Percentiles rank a stretch among this genome's conserved stretches.
These are phyloP conservation scores for Solanum bukasovii DNA, from an alignment of 257 asterid genomes.

Conservation along the genomic window DNA sequence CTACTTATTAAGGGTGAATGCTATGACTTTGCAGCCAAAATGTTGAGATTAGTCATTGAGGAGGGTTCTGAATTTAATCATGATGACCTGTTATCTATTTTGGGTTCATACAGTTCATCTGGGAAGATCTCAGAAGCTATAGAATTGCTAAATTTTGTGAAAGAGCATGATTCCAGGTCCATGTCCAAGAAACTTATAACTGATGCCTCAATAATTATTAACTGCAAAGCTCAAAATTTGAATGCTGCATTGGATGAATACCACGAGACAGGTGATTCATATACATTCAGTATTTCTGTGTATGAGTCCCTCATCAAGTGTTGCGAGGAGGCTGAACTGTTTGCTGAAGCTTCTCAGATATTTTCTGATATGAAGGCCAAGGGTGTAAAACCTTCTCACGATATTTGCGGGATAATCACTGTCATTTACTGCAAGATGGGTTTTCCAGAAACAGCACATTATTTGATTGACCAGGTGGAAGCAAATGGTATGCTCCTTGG, in stretches of 20 bases:
- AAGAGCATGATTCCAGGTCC: conserved; percentile 50
- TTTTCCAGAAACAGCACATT: conserved; percentile 81
- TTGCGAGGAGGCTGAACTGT: conserved; percentile 42
- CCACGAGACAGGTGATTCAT: conserved; percentile 22
- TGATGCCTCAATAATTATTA: conserved; percentile 67
- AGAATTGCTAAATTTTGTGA: conserved; percentile 53
- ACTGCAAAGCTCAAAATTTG: conserved; percentile 66
- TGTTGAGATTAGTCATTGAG: conserved; percentile 48
- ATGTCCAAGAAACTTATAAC: conserved; percentile 43
- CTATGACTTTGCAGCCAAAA: conserved; percentile 61
- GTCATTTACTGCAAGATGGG: conserved; percentile 53
- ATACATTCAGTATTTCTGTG: conserved; percentile 40
- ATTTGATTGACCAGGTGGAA: conserved; percentile 52
- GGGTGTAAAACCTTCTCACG: conserved; percentile 60
- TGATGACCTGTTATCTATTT: conserved; percentile 47
- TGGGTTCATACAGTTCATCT: conserved; percentile 79
- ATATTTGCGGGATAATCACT: conserved; percentile 41
- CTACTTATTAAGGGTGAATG: conserved; percentile 72
- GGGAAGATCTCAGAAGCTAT: conserved; percentile 67
- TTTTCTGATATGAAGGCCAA: conserved; percentile 74
- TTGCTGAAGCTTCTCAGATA: conserved; percentile 81
- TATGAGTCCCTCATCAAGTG: conserved; percentile 55
- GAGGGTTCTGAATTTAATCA: conserved; percentile 44
- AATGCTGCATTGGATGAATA: conserved; percentile 81
- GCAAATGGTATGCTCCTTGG: conserved; percentile 38